Percentiles rank a stretch among this genome's conserved stretches.
phyloP scores from a whole-genome alignment of 192 early-diverging fungal species.

The Cetraspora pellucida region DNA sequence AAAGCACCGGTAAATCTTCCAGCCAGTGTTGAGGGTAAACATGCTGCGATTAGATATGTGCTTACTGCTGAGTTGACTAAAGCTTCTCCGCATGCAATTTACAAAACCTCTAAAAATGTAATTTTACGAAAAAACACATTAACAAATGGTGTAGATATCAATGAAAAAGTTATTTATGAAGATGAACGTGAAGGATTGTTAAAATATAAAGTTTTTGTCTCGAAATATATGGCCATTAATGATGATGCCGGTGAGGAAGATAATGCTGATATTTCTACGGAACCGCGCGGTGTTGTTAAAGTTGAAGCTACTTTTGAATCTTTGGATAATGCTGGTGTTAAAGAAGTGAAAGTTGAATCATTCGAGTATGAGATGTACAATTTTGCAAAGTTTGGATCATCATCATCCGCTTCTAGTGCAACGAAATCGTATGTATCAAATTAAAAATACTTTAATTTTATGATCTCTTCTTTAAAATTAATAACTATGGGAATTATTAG shows the following conservation, averaged over 20 bases:
- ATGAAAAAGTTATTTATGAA: conserved; percentile 22
- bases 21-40: conserved; percentile 30
- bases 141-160: neutral
- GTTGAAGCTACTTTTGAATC: conserved; percentile 32
- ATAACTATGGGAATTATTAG: neutral
- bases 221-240: conserved; percentile 24
- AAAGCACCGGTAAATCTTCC: conserved; percentile 20
- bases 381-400: conserved; percentile 25
- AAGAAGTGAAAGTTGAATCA: conserved; percentile 35
- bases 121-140: conserved; percentile 22
- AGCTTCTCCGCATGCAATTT: conserved; percentile 20
- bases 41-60: conserved; percentile 27
- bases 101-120: conserved; percentile 30
- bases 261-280: neutral
- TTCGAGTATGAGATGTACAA: conserved; percentile 37
- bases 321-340: conserved; percentile 24
- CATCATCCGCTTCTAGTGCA: neutral
- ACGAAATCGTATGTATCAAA: conserved; percentile 1
- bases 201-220: conserved; percentile 25
- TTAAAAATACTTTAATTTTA: neutral
- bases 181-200: conserved; percentile 29
- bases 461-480: neutral
- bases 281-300: conserved; percentile 16
- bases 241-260: neutral
- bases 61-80: conserved; percentile 28